Percentiles rank a stretch among this genome's conserved stretches.
Evolutionary conservation across 225 moss, liverwort and hornwort genomes (phyloP).

Genomic region (Pseudisothecium myosuroides): DNA sequence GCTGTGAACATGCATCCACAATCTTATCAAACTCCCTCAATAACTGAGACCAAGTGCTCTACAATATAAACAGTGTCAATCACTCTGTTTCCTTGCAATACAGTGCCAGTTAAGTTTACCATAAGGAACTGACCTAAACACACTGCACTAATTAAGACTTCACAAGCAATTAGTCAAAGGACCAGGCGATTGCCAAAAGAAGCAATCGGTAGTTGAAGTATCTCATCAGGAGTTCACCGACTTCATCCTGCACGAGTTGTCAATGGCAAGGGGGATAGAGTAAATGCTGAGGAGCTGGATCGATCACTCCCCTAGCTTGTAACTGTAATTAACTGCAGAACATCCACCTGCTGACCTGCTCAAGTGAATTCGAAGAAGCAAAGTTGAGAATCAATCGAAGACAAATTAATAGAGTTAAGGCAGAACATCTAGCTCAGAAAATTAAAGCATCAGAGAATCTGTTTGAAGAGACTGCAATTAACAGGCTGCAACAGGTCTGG

Average conservation of each 20-base stretch:
- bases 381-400: background rate
- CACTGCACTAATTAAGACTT: background rate
- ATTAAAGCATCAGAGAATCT: background rate
- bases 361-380: background rate
- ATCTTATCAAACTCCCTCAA: background rate
- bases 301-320: slow-evolving; percentile 53
- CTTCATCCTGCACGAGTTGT: slow-evolving; percentile 37
- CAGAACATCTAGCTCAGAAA: background rate
- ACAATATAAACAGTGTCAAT: background rate
- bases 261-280: slow-evolving; percentile 27
- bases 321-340: background rate
- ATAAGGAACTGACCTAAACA: background rate
- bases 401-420: background rate
- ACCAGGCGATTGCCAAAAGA: background rate
- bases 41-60: background rate
- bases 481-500: background rate
- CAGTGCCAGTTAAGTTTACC: background rate
- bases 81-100: background rate
- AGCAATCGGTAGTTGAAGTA: background rate
- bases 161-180: background rate
- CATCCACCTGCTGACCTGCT: background rate
- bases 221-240: slow-evolving; percentile 14
- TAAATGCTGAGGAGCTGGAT: slow-evolving; percentile 41
- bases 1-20: background rate
- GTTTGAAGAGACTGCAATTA: background rate